These are phyloP conservation scores for Aquilaria sinensis DNA, from an alignment of 345 rosid genomes.

Conservation along the genomic window DNA sequence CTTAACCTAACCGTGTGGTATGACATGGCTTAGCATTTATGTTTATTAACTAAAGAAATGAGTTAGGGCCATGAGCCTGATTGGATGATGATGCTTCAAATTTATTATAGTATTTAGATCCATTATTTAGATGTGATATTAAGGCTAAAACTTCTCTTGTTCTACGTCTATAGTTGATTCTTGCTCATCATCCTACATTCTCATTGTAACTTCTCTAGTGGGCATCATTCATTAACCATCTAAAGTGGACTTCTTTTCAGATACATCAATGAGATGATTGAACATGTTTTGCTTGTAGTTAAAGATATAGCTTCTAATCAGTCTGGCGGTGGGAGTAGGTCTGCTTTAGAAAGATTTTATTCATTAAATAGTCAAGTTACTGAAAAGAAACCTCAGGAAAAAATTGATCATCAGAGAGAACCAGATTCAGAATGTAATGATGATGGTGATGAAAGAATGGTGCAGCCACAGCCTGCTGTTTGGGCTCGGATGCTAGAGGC, in stretches of 20 bases:
- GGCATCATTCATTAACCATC: background rate
- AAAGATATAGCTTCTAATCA: slow-evolving; percentile 38
- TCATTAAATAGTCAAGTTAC: slow-evolving; percentile 34
- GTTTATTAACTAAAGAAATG: too few relatives aligned
- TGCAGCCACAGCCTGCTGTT: slow-evolving; percentile 47
- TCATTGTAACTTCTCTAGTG: too few relatives aligned
- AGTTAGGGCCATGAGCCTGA: too few relatives aligned
- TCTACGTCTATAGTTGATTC: too few relatives aligned
- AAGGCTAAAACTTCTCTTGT: too few relatives aligned
- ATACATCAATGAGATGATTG: slow-evolving; percentile 87
- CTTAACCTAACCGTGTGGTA: too few relatives aligned
- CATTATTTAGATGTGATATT: too few relatives aligned
- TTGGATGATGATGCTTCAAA: too few relatives aligned
- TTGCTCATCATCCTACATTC: too few relatives aligned
- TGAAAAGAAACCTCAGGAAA: slow-evolving; percentile 24
- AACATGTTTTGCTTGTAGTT: slow-evolving; percentile 50
- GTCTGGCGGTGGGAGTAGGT: slow-evolving; percentile 30
- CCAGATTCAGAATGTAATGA: slow-evolving; percentile 18
- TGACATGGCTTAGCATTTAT: too few relatives aligned
- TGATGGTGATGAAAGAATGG: slow-evolving; percentile 26
- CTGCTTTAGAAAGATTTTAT: slow-evolving; percentile 21
- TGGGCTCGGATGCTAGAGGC: slow-evolving; percentile 85
- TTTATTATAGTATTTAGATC: too few relatives aligned
- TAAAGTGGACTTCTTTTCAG: slow-evolving; percentile 26
- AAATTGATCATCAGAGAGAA: slow-evolving; percentile 26